Conservation (phyloP, 306 rosid species). For the Parietaria judaica region DNA sequence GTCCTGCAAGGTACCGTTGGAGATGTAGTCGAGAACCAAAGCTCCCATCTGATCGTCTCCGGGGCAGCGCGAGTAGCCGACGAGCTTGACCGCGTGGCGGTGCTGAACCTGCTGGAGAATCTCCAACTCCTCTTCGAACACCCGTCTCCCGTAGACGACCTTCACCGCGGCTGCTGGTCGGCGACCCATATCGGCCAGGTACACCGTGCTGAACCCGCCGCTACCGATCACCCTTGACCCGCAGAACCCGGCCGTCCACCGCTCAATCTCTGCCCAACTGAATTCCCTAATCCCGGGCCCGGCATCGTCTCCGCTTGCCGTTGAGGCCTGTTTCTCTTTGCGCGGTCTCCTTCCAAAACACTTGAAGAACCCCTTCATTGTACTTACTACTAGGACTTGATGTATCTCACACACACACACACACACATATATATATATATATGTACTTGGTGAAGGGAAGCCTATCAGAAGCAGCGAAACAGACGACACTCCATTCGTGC, state of each 20-base stretch:
- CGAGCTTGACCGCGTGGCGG: constrained; percentile 24
- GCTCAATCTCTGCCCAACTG: constrained; percentile 35
- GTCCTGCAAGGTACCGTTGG: constrained; percentile 41
- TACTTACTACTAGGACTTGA: no score
- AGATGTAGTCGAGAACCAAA: constrained; percentile 31
- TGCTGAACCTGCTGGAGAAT: constrained; percentile 30
- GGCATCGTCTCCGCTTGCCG: not conserved
- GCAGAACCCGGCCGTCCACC: constrained; percentile 23
- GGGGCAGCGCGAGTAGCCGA: constrained; percentile 32
- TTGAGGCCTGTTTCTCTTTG: not conserved
- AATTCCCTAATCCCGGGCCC: constrained; percentile 9
- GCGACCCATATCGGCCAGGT: constrained; percentile 15
- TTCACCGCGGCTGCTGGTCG: constrained; percentile 20
- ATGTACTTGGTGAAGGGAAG: not conserved
- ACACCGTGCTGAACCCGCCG: constrained; percentile 45
- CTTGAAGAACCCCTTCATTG: not conserved
- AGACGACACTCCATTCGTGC: not conserved
- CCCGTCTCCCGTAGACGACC: constrained; percentile 25
- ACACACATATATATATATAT: not conserved
- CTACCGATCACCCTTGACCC: constrained; percentile 31
- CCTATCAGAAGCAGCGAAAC: not conserved
- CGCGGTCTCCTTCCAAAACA: not conserved
- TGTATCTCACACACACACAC: not conserved
- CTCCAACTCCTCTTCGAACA: constrained; percentile 39
- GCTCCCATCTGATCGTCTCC: constrained; percentile 32